A percentile compares a stretch with the other conserved stretches of the same genome.
Evolutionary conservation across 768 basidiomycete genomes (phyloP).

Genomic region (Ramaria sp.): DNA sequence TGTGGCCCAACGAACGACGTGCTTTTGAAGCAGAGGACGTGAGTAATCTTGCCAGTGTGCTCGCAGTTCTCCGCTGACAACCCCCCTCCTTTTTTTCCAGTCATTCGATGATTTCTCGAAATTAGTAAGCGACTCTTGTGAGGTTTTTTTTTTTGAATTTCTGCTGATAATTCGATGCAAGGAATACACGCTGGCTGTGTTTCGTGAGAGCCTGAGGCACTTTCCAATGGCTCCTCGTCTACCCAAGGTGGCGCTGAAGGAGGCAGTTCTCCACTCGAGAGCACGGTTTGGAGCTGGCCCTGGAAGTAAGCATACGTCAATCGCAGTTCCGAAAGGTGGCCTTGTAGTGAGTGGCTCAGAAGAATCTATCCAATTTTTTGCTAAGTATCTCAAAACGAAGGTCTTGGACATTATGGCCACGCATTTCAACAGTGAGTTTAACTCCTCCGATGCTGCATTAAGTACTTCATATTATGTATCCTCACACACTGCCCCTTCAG

Average conservation of each 20-base stretch:
- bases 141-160: too few species aligned
- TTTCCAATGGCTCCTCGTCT: conserved; percentile 29
- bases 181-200: conserved; percentile 32
- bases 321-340: conserved; percentile 30
- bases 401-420: conserved; percentile 31
- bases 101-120: conserved; percentile 27
- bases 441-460: not conserved
- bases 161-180: conserved; percentile 14
- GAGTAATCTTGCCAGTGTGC: conserved; percentile 8
- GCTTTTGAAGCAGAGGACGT: conserved; percentile 17
- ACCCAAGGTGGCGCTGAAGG: conserved; percentile 22
- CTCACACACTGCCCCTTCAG: conserved; percentile 17
- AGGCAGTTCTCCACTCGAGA: conserved; percentile 25
- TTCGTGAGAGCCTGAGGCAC: conserved; percentile 36
- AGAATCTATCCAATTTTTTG: not conserved
- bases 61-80: not conserved
- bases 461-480: not conserved
- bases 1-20: conserved; percentile 28
- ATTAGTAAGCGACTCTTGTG: conserved; percentile 21
- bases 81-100: conserved; percentile 22
- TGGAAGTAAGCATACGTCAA: conserved; percentile 19
- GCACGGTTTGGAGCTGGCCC: conserved; percentile 4
- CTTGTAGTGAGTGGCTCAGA: conserved; percentile 14
- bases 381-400: not conserved
- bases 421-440: conserved; percentile 37